Evolutionary conservation across 2,329 filamentous ascomycete genomes (phyloP), one percentile per base, ranked within the genome.

Genomic region (Fusarium transvaalense): DNA sequence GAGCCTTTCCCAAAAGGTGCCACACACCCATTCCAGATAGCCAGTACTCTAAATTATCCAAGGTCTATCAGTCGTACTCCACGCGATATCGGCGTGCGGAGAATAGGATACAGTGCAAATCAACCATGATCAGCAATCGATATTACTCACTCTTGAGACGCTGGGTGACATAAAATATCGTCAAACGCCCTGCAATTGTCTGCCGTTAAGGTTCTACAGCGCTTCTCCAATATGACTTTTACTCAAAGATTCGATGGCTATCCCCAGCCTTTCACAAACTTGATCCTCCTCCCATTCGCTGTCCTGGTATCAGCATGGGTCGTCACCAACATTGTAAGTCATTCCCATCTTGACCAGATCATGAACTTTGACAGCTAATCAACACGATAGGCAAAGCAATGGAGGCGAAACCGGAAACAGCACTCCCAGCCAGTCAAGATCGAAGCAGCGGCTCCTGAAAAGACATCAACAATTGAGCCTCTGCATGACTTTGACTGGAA

Each of bases 61-160:
- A 60, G 17, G 14, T 58, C n/a, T 47, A 53, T 55, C 54, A 48
- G 54, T 61, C 43, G 54, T 29, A 38, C 53, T 59, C 50, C 59
- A 68, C 60, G 56, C 65, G 65, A 54, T 56, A 68, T 68, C 64
- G 60, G 64, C 19, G 54, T 68, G 65, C 15, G 64, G 65, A 67
- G 64, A 59, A 37, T n/a, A 15, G 19, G 19, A 29, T 45, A 50
- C 23, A 23, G 46, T 50, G 34, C 31, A 34, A 32, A 50, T 35
- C 15, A 37, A 37, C 34, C 15, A 37, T 17, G 34, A 37, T 37
- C 27, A 45, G 27, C 42, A 17, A 45, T 45, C 42, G 12, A 29
- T n/a, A 45, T 45, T 29, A 21, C n/a, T 31, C 29, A n/a, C 19
- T 45, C 14, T 31, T 10, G 12, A 27, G n/a, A 3, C 6, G 13